Evolutionary conservation across 1,284 basidiomycete species (phyloP), one percentile per base, ranked within the genome.

Genomic region (Leccinum variabile): DNA sequence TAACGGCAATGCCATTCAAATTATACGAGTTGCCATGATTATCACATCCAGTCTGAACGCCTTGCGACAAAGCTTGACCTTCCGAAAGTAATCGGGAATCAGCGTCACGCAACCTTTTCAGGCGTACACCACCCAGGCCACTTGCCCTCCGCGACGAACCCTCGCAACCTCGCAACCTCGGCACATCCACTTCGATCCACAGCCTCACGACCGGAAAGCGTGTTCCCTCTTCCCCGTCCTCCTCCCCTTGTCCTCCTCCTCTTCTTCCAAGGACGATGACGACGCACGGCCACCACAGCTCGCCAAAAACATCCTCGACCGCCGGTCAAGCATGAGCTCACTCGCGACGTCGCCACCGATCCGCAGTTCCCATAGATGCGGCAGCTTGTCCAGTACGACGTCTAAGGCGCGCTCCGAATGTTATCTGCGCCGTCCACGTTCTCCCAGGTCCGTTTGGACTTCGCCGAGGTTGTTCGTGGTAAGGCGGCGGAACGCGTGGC

Each of bases 291-390:
- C 5, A 18, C n/a, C n/a, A 44, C 41, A 44, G 4, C n/a, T n/a
- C 3, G 54, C 66, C 13, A 61, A 14, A 33, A 71, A 70, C 60
- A 59, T 60, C 56, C 60, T 68, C 10, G 66, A 64, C 59, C 69
- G 56, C 13, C 69, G 61, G 57, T 66, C 63, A 3, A 72, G 49
- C 71, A 70, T 71, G 3, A 66, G 66, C 52, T 72, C 69, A 22
- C 66, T 73, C 55, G 69, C 69, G 5, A 71, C 70, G 41, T 73
- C 69, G 4, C 69, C 71, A 1, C 70, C 16, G 33, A 70, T 67
- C 49, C 59, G 55, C 1, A 73, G 44, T 32, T 69, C 68, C 14
- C 35, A 37, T 18, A 73, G 28, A 14, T 60, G 54, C 3, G 54
- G 52, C 70, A 70, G 70, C 59, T 57, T 69, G 58, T 65, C 64